These are phyloP conservation scores for Boletus coccyginus DNA, from an alignment of 768 basidiomycete genomes.

Conservation along the genomic window DNA sequence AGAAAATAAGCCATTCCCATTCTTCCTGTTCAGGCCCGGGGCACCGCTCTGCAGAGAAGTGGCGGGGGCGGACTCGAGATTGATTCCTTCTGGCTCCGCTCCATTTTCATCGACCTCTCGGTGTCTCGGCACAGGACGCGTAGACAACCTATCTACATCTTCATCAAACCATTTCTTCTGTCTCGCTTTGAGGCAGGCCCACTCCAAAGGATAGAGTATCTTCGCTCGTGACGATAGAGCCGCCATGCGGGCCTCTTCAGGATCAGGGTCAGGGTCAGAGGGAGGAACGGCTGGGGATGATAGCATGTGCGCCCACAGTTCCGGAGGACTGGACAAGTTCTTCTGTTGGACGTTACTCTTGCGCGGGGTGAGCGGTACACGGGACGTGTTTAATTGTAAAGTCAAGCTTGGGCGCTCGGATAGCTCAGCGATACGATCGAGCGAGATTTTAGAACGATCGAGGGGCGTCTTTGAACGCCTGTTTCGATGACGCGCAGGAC, in stretches of 20 bases:
- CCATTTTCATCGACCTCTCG: slow-evolving; percentile 10
- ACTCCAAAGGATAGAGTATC: slow-evolving; percentile 59
- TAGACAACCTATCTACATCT: slow-evolving; percentile 11
- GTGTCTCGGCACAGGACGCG: slow-evolving; percentile 8
- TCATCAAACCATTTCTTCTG: slow-evolving; percentile 27
- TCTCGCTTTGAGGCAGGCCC: slow-evolving; percentile 61
- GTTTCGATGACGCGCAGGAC: slow-evolving; percentile 6
- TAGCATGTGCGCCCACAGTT: slow-evolving; percentile 30
- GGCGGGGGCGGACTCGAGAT: slow-evolving; percentile 11
- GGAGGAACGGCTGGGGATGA: slow-evolving; percentile 26
- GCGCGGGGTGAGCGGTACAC: slow-evolving; percentile 29
- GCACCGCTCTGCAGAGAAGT: slow-evolving; percentile 5
- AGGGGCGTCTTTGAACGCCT: slow-evolving; percentile 12
- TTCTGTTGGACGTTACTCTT: slow-evolving; percentile 12
- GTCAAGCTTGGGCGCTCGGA: slow-evolving; percentile 27
- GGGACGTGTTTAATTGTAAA: slow-evolving; percentile 3
- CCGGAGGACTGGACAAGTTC: slow-evolving; percentile 12
- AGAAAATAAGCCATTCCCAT: background rate
- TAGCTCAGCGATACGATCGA: slow-evolving; percentile 30
- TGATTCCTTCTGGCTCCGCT: slow-evolving; percentile 15
- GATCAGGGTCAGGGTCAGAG: slow-evolving; percentile 21
- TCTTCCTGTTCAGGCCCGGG: background rate
- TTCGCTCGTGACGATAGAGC: slow-evolving; percentile 34
- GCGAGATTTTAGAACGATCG: slow-evolving; percentile 28
- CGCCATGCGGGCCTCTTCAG: slow-evolving; percentile 24